Evolutionary conservation across 1,284 basidiomycete genomes (phyloP).

Genomic region (Moesziomyces sp.): DNA sequence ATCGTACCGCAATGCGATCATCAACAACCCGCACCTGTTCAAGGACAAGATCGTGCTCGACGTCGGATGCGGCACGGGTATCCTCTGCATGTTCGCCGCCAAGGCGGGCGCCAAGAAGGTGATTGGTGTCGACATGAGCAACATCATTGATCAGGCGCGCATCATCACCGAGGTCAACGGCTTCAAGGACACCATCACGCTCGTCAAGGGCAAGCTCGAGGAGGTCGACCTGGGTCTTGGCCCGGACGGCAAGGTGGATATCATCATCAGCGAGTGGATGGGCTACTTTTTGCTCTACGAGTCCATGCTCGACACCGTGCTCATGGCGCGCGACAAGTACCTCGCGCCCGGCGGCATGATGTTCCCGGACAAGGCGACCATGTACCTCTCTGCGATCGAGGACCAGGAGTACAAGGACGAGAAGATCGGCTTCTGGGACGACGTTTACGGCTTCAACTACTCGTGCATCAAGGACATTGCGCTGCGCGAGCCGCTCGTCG

Average conservation of each 20-base stretch:
- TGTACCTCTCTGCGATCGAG: constrained; percentile 97
- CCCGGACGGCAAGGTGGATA: constrained; percentile 74
- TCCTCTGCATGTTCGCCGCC: constrained; percentile 98
- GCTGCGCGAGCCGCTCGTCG: constrained; percentile 92
- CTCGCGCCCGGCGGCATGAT: constrained; percentile 85
- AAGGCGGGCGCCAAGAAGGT: constrained; percentile 97
- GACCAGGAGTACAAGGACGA: constrained; percentile 99
- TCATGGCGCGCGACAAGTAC: constrained; percentile 96
- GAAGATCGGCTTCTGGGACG: constrained; percentile 96
- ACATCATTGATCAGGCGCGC: constrained; percentile 98
- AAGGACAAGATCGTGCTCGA: constrained; percentile 82
- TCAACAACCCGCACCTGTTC: constrained; percentile 95
- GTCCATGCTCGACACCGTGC: constrained; percentile 98
- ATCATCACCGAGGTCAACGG: constrained; percentile 97
- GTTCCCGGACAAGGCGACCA: constrained; percentile 93
- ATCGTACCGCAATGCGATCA: constrained; percentile 92
- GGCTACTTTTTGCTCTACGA: constrained; percentile 86
- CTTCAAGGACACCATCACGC: constrained; percentile 89
- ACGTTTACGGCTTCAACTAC: constrained; percentile 99
- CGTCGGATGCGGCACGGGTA: constrained; percentile 98
- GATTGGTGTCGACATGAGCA: constrained; percentile 92
- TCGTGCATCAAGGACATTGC: constrained; percentile 99
- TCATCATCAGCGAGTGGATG: constrained; percentile 99
- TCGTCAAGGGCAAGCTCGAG: constrained; percentile 98
- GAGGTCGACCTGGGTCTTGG: constrained; percentile 74